Evolutionary conservation across 208 protist species (phyloP), one percentile per base, ranked within the genome.

Genomic region (Zelonia costaricensis): DNA sequence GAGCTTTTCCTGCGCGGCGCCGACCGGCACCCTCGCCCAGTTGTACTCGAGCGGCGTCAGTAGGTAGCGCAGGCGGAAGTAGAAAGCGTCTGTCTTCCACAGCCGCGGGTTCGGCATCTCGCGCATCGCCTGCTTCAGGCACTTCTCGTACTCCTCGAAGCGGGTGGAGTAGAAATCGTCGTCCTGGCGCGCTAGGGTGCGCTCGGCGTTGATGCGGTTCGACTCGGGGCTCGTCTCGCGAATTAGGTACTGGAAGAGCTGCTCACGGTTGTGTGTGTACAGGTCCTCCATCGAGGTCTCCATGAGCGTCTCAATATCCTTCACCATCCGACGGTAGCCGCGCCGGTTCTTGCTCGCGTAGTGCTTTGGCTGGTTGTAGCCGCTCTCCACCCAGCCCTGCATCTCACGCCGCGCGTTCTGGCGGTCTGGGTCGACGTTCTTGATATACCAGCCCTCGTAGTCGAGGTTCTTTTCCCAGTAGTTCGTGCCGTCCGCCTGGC

Each of bases 381-480:
- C 84, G 62, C 82, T 91, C 46, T 95, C 89, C 22, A 93, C 62
- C 86, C 82, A 91, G 2, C 84, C 86, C 54, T 93, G 89, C 73
- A 93, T 80, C 54, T 92, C 86, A 4, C 78, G 73, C 13, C 86
- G 82, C 5, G 89, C 86, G 42, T 90, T 91, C 56, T 91, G 66
- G 12, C 82, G 81, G 60, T 95, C 89, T 18, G 89, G 89, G 68
- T 95, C 86, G 7, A 95, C 89, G 69, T 92, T 92, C 67, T 93
- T 95, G 48, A 95, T 87, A 63, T 93, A 95, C 89, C 89, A 95
- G 23, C 89, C 89, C 42, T 95, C 89, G 66, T 95, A 95, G 64
- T 95, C 89, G 5, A 95, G 62, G 62, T 95, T 95, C 77, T 95
- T 95, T 69, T 95, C 86, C 86, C 83, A 95, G 60, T 78, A 93